phyloP scores from a whole-genome alignment of 805 yeast genomes.

The Clavispora fructus region DNA sequence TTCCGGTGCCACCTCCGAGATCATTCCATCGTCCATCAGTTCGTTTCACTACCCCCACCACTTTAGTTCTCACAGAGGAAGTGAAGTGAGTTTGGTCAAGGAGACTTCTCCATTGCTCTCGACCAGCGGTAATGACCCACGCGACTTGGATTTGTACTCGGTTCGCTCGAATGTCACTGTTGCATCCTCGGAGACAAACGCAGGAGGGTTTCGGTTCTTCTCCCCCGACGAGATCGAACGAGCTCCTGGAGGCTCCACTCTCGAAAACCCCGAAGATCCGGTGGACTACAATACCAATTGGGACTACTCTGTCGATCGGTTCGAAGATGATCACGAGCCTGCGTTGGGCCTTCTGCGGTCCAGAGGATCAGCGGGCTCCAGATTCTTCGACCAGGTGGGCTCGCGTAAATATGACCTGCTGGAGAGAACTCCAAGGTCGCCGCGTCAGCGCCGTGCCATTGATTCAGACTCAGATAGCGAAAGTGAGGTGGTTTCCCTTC shows the following conservation, averaged over 20 bases:
- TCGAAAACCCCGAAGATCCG: conserved; percentile 50
- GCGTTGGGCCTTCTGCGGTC: conserved; percentile 10
- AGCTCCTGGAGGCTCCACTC: conserved; percentile 84
- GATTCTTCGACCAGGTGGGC: conserved; percentile 6
- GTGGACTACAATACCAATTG: conserved; percentile 73
- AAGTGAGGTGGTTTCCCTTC: conserved; percentile 22
- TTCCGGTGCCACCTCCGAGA: conserved; percentile 73
- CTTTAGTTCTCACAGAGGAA: conserved; percentile 24
- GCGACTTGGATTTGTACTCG: conserved; percentile 28
- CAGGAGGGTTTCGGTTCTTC: conserved; percentile 66
- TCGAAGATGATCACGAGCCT: conserved; percentile 20
- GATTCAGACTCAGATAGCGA: conserved; percentile 15
- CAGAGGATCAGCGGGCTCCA: conserved; percentile 19
- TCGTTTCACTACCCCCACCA: conserved; percentile 71
- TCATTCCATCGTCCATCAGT: conserved; percentile 72
- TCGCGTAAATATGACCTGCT: conserved; percentile 2
- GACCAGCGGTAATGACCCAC: conserved; percentile 10
- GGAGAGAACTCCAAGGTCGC: conserved; percentile 10
- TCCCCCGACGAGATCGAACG: conserved; percentile 75
- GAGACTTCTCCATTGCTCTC: conserved; percentile 34
- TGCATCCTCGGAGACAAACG: conserved; percentile 30
- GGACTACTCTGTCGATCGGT: conserved; percentile 56
- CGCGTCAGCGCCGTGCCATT: conserved; percentile 2
- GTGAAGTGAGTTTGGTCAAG: conserved; percentile 12
- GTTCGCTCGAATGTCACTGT: conserved; percentile 32